Conservation (phyloP, 1,284 basidiomycete genomes). For the Cutaneotrichosporon daszewskae region DNA sequence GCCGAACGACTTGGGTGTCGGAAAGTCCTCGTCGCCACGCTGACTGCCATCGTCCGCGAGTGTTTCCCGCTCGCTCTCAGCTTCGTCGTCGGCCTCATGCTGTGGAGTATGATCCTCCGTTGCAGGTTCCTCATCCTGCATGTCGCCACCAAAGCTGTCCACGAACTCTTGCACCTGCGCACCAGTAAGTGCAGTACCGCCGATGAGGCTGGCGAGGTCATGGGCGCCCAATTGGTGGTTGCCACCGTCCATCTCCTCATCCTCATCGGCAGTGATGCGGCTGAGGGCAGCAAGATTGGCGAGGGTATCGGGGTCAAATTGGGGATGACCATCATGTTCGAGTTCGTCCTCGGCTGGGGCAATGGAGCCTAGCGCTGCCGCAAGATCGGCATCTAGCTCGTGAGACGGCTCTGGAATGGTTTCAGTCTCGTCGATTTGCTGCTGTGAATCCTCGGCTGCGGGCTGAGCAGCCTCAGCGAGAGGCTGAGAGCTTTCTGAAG, state of each 20-base stretch:
- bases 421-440: neutral
- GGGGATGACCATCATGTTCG: neutral
- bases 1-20: slow-evolving; percentile 14
- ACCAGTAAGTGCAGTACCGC: slow-evolving; percentile 20
- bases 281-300: slow-evolving; percentile 42
- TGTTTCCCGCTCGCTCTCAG: slow-evolving; percentile 8
- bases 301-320: slow-evolving; percentile 38
- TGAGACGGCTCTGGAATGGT: neutral
- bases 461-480: no score
- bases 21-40: slow-evolving; percentile 10
- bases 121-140: slow-evolving; percentile 5
- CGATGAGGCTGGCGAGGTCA: slow-evolving; percentile 15
- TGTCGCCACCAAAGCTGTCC: slow-evolving; percentile 18
- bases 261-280: slow-evolving; percentile 16
- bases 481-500: no score
- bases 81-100: slow-evolving; percentile 6
- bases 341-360: slow-evolving; percentile 9
- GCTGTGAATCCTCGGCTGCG: no score
- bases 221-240: slow-evolving; percentile 7
- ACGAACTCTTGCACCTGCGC: slow-evolving; percentile 36
- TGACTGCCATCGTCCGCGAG: slow-evolving; percentile 6
- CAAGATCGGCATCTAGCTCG: slow-evolving; percentile 1
- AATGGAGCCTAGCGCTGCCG: slow-evolving; percentile 10
- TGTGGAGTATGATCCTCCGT: neutral
- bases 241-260: slow-evolving; percentile 4